Evolutionary conservation across 2,329 filamentous ascomycete species (phyloP), one percentile per base, ranked within the genome.

Genomic region (Colletotrichum gloeosporioides): DNA sequence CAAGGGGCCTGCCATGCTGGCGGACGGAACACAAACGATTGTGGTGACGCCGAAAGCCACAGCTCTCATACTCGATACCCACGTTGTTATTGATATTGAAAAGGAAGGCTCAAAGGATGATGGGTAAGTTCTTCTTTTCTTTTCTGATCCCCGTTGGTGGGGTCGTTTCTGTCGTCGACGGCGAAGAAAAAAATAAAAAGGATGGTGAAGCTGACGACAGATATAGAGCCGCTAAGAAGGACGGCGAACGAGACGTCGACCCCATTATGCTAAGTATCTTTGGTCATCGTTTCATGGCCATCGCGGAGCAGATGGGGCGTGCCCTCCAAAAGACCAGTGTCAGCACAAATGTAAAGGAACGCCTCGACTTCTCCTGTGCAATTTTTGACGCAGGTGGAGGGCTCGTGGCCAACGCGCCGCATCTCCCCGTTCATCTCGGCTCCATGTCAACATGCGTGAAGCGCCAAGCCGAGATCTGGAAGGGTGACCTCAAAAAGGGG

Each of bases 11-110:
- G 96, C 96, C 1, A 95, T 98, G 85, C 90, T 98, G 74, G 95
- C 95, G 3, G 96, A 96, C 81, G 94, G 94, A 10, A 96, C 95
- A 1, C 96, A 98, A 84, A 99, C 96, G 0, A 97, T 99, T 77
- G 95, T 98, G 1, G 93, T 98, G 4, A 95, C 95, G 0, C 96
- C 96, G 0, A 91, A 91, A 34, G 92, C 95, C 4, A 91, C 92
- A 27, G 96, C 96, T 0, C 86, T 96, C 29, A 89, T 98, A 36
- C 92, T 98, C 22, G 90, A 95, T 77, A 98, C 96, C 0, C 96
- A 98, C 80, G 95, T 98, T 9, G 90, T 98, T 8, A 96, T 98
- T 81, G 95, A 98, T 78, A 90, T 97, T 55, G 91, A 93, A 71
- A 92, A 92, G 63, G 86, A 90, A 77, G 82, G 69, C 77, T 88